Evolutionary conservation across 192 early-diverging fungal species (phyloP).

Genomic region (Coemansia sp.): DNA sequence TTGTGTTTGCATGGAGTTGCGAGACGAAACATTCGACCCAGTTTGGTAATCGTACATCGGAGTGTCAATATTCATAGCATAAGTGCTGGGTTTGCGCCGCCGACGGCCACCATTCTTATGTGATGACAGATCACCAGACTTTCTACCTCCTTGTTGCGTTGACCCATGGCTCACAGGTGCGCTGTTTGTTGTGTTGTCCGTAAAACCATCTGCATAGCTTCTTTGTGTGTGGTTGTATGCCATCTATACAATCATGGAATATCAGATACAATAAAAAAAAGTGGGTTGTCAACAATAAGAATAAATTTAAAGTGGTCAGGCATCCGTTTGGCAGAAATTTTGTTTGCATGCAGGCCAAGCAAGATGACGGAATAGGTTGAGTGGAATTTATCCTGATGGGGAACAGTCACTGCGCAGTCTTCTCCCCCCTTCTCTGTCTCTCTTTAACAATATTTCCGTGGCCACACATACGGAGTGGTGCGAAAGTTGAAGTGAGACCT

Average conservation of each 20-base stretch:
- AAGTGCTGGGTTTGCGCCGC: constrained; percentile 32
- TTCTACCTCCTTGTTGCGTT: background rate
- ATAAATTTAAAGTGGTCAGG: background rate
- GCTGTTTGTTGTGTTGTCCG: constrained; percentile 1
- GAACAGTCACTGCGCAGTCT: constrained; percentile 5
- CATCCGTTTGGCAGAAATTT: background rate
- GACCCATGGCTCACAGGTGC: background rate
- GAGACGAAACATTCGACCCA: constrained; percentile 1
- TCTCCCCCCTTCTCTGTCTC: background rate
- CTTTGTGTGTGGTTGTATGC: constrained; percentile 14
- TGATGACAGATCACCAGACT: background rate
- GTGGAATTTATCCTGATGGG: constrained; percentile 13
- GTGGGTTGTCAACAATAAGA: background rate
- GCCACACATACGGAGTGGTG: background rate
- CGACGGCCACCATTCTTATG: constrained; percentile 13
- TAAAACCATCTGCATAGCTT: constrained; percentile 1
- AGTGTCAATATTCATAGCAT: constrained; percentile 41
- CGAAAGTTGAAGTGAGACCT: background rate
- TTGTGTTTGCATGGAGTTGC: background rate
- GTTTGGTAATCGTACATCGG: constrained; percentile 7
- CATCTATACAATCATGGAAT: constrained; percentile 11
- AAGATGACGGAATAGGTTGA: background rate
- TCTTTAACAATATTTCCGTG: background rate
- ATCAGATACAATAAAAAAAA: background rate
- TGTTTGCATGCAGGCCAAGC: constrained; percentile 3